Base-by-base conservation (phyloP, 768 basidiomycete genomes). In the Boletus rubroflammeus region DNA sequence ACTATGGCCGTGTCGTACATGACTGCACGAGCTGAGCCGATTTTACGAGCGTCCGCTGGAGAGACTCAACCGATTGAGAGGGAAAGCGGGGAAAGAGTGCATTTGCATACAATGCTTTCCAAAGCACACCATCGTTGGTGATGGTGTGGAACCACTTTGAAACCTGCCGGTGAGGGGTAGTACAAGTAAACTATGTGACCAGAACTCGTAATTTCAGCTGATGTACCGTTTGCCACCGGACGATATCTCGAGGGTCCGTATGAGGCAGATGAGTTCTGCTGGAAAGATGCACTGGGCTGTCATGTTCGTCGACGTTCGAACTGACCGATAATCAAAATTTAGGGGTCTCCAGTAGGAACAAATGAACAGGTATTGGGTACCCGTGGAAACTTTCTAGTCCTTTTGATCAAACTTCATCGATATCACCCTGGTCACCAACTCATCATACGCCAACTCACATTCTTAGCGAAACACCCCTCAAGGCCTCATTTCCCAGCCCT, bases 381-480 rank as follows among this genome's bases (percentile, higher is more conserved):
- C n/a, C n/a, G n/a, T 19, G 3, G 17, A 4, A 28, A 5, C 10
- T 3, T 36, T 9, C 26, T 31, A 71, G 70, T 15, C 34, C 58
- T 14, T 17, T 42, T 44, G 61, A 55, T 44, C 56, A 54, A 42
- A 21, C 47, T 4, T 49, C 66, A 4, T 58, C 62, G 73, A n/a
- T n/a, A 10, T 34, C n/a, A n/a, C n/a, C 10, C 13, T 15, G 6
- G 14, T 21, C 25, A 6, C 4, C 25, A 10, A 3, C n/a, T 8
- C 21, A 13, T 19, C 10, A 3, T 15, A 35, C 11, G 6, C 23
- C 0, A 14, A 26, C 56, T 59, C 11, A 64, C 26, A 1, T 11
- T 39, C 7, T 14, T 53, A 85, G 84, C 57, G 84, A 85, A 70
- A 73, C 74, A 0, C 74, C 84, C 84, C n/a, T n/a, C n/a, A n/a